These are phyloP conservation scores for Decorospora gaudefroyi DNA, from an alignment of 2,329 filamentous ascomycete species.

Conservation along the genomic window DNA sequence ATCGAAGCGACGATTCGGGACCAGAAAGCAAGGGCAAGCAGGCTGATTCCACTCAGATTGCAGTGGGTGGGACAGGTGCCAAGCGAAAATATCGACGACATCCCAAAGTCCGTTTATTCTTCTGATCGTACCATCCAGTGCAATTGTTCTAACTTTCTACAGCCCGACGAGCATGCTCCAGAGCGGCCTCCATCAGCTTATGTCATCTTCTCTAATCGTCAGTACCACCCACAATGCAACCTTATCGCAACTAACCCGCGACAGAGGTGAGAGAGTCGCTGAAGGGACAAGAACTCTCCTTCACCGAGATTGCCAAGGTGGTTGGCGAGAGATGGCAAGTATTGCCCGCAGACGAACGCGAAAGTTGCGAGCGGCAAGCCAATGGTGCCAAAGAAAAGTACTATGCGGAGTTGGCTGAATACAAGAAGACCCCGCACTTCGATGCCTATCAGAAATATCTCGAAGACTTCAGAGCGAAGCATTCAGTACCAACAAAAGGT, in stretches of 20 bases:
- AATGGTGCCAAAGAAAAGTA: conserved; percentile 76
- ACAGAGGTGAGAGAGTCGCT: conserved; percentile 76
- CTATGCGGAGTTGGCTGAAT: conserved; percentile 70
- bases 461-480: conserved; percentile 76
- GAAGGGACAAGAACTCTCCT: conserved; percentile 75
- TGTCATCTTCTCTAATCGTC: conserved; percentile 83
- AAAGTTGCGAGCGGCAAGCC: conserved; percentile 72
- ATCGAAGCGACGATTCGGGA: conserved; percentile 59
- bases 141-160: conserved; percentile 22
- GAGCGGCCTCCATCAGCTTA: conserved; percentile 81
- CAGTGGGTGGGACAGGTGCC: conserved; percentile 34
- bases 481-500: conserved; percentile 52
- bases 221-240: conserved; percentile 43
- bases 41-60: conserved; percentile 49
- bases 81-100: conserved; percentile 80
- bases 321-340: conserved; percentile 84
- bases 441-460: conserved; percentile 72
- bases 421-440: conserved; percentile 76
- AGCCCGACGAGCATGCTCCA: conserved; percentile 79
- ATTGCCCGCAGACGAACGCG: conserved; percentile 67
- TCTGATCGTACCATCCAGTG: neutral
- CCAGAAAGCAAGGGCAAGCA: conserved; percentile 55
- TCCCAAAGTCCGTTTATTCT: conserved; percentile 63
- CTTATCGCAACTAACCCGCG: conserved; percentile 21
- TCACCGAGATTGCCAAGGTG: conserved; percentile 81